Evolutionary conservation across 345 rosid species (phyloP).

Genomic region (Capsella bursapastoris): DNA sequence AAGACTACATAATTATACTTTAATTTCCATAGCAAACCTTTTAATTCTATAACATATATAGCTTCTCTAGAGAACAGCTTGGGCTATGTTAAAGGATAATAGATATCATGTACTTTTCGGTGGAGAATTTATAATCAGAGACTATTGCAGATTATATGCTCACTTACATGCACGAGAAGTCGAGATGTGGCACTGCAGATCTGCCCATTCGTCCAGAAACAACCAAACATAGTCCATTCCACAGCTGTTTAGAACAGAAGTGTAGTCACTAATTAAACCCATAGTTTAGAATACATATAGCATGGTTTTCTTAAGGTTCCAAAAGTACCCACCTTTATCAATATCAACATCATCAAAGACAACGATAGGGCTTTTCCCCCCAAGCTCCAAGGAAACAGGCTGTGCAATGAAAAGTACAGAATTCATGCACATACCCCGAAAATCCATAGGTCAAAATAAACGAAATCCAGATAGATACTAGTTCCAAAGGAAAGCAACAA

Average conservation of each 20-base stretch:
- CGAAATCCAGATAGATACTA: slow-evolving; percentile 24
- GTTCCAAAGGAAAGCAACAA: slow-evolving; percentile 27
- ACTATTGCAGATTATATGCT: slow-evolving; percentile 20
- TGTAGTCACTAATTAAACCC: slow-evolving; percentile 17
- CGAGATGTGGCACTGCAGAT: slow-evolving; percentile 99
- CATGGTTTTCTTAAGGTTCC: slow-evolving; percentile 19
- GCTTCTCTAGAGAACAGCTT: slow-evolving; percentile 11
- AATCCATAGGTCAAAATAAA: slow-evolving; percentile 1
- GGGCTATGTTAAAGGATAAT: background rate
- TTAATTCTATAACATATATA: background rate
- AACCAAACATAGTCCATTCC: slow-evolving; percentile 86
- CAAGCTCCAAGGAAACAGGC: slow-evolving; percentile 96
- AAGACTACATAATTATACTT: background rate
- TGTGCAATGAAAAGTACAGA: slow-evolving; percentile 45
- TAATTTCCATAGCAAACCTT: background rate
- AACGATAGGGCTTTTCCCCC: slow-evolving; percentile 93
- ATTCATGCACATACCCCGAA: slow-evolving; percentile 27
- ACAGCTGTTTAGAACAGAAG: slow-evolving; percentile 60
- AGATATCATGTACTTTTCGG: slow-evolving; percentile 1
- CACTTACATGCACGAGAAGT: slow-evolving; percentile 84
- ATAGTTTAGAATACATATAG: background rate
- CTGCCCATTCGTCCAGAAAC: slow-evolving; percentile 98
- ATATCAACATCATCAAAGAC: slow-evolving; percentile 94
- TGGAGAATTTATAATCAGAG: slow-evolving; percentile 8
- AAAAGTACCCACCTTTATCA: slow-evolving; percentile 67